These are phyloP conservation scores for Mycosphaerelloides madeirae DNA, from an alignment of 2,329 filamentous ascomycete species.

Conservation along the genomic window DNA sequence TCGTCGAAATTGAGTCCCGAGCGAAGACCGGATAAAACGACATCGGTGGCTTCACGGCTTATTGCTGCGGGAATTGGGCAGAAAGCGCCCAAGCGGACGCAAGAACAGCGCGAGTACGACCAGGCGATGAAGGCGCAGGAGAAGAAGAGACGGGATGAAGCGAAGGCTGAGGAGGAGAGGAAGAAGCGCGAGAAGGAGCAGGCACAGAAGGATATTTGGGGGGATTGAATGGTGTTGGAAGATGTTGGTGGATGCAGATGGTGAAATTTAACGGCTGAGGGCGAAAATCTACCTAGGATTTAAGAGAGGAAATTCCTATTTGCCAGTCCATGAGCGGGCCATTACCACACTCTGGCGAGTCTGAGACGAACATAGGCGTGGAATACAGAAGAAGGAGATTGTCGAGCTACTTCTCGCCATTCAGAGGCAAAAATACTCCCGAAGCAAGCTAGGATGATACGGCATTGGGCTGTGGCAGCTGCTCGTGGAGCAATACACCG, in stretches of 20 bases:
- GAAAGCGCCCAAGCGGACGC: constrained; percentile 72
- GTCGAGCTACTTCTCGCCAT: too few species aligned
- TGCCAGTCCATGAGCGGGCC: too few species aligned
- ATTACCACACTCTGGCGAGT: too few species aligned
- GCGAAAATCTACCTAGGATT: too few species aligned
- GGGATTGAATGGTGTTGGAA: constrained; percentile 47
- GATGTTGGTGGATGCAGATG: not conserved
- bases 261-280: too few species aligned
- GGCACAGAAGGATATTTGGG: constrained; percentile 84
- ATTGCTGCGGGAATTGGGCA: constrained; percentile 86
- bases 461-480: too few species aligned
- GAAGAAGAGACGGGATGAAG: constrained; percentile 67
- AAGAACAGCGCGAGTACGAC: constrained; percentile 86
- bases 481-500: too few species aligned
- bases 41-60: constrained; percentile 81
- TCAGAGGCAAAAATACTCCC: too few species aligned
- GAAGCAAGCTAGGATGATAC: too few species aligned
- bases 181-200: constrained; percentile 63
- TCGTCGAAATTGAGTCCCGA: constrained; percentile 20
- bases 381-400: too few species aligned
- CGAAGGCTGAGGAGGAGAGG: constrained; percentile 61
- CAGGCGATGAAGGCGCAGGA: constrained; percentile 77
- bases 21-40: constrained; percentile 76
- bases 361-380: too few species aligned
- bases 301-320: too few species aligned